Conservation (phyloP, 176 grass and related monocot species). For the Melocanna baccifera region DNA sequence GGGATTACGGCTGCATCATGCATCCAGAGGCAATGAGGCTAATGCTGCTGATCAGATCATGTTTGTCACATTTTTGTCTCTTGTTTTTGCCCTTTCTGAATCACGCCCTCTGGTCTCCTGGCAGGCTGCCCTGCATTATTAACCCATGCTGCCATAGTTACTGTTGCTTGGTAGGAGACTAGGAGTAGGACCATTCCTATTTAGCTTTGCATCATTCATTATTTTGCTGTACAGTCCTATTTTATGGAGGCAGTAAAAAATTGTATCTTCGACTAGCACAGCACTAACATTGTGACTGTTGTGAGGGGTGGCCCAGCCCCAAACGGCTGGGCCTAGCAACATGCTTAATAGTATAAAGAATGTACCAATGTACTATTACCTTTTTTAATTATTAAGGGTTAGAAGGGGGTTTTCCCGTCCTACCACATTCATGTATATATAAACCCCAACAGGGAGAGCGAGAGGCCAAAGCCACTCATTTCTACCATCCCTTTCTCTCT, state of each 20-base stretch:
- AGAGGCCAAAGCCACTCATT: too few species aligned
- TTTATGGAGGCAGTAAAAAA: background rate
- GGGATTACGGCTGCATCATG: background rate
- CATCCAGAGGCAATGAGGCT: background rate
- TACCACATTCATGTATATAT: too few species aligned
- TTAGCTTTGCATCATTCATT: background rate
- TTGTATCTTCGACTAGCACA: slow-evolving; percentile 6
- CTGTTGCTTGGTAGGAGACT: background rate
- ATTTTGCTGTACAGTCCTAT: background rate
- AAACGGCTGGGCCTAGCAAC: too few species aligned
- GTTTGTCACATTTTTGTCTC: background rate
- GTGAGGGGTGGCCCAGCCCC: too few species aligned
- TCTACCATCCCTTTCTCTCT: too few species aligned
- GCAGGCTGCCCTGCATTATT: slow-evolving; percentile 9
- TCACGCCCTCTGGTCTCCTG: slow-evolving; percentile 3
- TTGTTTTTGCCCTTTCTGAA: slow-evolving; percentile 3
- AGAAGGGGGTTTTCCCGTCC: too few species aligned
- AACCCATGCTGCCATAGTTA: background rate
- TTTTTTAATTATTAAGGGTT: too few species aligned
- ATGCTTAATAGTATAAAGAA: too few species aligned
- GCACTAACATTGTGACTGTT: background rate
- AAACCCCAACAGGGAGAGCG: too few species aligned
- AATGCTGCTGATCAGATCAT: background rate
- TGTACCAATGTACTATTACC: too few species aligned
- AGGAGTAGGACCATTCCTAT: background rate